phyloP scores from a whole-genome alignment of 495 filamentous ascomycete genomes.

The Cercophora newfieldiana region DNA sequence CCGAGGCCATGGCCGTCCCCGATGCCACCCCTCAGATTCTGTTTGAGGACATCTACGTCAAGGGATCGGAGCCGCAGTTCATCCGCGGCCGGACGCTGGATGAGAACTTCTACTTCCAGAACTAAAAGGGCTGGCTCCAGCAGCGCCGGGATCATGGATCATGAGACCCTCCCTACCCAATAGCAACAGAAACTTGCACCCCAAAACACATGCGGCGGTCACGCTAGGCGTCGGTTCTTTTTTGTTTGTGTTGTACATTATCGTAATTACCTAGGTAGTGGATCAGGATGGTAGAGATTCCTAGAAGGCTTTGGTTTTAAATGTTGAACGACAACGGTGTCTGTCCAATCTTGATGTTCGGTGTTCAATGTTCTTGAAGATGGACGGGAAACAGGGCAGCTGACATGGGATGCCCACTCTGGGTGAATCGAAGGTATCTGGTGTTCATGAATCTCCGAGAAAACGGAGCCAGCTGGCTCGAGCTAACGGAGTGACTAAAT shows the following conservation, averaged over 20 bases:
- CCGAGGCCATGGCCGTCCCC: conserved; percentile 81
- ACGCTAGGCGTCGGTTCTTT: conserved; percentile 2
- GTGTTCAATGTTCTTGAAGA: too few relatives aligned
- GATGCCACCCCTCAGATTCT: conserved; percentile 75
- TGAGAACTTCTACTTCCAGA: conserved; percentile 82
- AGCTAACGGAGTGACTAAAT: too few relatives aligned
- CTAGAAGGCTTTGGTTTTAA: conserved; percentile 8
- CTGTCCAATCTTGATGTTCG: background rate
- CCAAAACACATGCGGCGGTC: background rate
- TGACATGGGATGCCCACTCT: too few relatives aligned
- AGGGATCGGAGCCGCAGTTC: conserved; percentile 85
- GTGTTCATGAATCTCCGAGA: too few relatives aligned
- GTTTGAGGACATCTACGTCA: conserved; percentile 97
- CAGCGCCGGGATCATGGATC: background rate
- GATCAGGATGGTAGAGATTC: conserved; percentile 13
- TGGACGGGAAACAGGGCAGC: too few relatives aligned
- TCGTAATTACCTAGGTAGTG: conserved; percentile 16
- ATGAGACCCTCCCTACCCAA: background rate
- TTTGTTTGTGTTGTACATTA: conserved; percentile 16
- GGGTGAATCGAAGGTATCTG: too few relatives aligned
- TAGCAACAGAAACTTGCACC: background rate
- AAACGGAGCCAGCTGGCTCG: too few relatives aligned
- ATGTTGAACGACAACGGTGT: background rate
- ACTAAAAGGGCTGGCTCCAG: conserved; percentile 5
- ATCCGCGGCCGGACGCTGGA: conserved; percentile 87